phyloP scores from a whole-genome alignment of 495 filamentous ascomycete species.

The Haplographium delicatum region DNA sequence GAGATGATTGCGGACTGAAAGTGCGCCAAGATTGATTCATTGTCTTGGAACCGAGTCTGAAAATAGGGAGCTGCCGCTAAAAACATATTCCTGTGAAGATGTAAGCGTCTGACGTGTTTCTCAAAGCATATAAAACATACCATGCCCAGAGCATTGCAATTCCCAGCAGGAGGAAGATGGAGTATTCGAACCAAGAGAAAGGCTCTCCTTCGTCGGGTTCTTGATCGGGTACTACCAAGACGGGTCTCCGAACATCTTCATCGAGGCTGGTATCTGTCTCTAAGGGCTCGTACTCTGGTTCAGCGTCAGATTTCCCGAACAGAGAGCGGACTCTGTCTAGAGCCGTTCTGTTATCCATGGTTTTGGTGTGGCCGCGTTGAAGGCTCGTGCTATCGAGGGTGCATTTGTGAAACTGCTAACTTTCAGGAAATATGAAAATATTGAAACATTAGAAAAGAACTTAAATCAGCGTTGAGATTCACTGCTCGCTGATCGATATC shows the following conservation, averaged over 20 bases:
- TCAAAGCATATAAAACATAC: slow-evolving; percentile 46
- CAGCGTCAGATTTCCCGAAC: slow-evolving; percentile 35
- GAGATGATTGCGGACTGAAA: slow-evolving; percentile 87
- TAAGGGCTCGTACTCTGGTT: slow-evolving; percentile 53
- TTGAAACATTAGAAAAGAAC: background rate
- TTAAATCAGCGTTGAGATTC: slow-evolving; percentile 2
- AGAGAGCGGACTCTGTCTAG: slow-evolving; percentile 47
- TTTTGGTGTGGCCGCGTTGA: background rate
- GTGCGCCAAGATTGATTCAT: slow-evolving; percentile 64
- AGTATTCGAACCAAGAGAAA: slow-evolving; percentile 81
- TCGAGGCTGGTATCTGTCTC: slow-evolving; percentile 36
- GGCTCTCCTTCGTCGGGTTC: slow-evolving; percentile 31
- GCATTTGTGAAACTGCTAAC: slow-evolving; percentile 6
- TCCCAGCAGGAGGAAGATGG: slow-evolving; percentile 79
- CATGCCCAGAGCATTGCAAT: slow-evolving; percentile 96
- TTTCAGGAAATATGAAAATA: background rate
- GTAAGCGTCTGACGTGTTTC: slow-evolving; percentile 7
- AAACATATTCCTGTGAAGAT: slow-evolving; percentile 85
- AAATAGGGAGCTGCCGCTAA: slow-evolving; percentile 93
- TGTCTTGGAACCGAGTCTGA: slow-evolving; percentile 68
- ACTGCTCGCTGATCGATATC: background rate
- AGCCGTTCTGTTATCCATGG: slow-evolving; percentile 13
- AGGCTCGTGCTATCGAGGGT: slow-evolving; percentile 7
- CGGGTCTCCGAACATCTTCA: slow-evolving; percentile 16
- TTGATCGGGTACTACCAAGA: slow-evolving; percentile 28